Percentiles rank a stretch among this genome's conserved stretches.
These are phyloP conservation scores for Leptodermis oblonga DNA, from an alignment of 257 asterid genomes.

Conservation along the genomic window DNA sequence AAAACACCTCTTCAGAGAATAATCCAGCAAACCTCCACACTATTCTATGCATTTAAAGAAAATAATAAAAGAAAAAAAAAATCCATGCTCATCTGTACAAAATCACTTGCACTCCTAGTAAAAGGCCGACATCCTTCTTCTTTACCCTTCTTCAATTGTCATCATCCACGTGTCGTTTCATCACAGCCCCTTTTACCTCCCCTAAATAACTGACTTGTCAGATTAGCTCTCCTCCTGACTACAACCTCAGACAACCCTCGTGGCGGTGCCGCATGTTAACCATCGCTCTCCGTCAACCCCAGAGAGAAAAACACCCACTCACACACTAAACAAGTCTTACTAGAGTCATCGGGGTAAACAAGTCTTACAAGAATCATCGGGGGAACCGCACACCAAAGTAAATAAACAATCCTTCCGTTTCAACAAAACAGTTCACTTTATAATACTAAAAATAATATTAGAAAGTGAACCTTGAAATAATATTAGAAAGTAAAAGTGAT, in stretches of 20 bases:
- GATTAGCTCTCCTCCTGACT: background rate
- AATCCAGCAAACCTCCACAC: slow-evolving; percentile 2
- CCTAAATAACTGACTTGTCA: background rate
- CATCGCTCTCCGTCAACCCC: background rate
- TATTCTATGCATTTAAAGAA: background rate
- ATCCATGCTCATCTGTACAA: background rate
- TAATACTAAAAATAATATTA: no score
- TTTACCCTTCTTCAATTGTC: background rate
- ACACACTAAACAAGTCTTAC: background rate
- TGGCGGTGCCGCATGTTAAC: slow-evolving; percentile 12
- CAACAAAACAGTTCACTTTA: no score
- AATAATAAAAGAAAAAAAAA: no score
- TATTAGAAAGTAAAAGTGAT: no score
- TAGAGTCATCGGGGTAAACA: background rate
- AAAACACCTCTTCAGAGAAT: background rate
- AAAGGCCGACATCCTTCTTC: no score
- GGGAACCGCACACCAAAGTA: no score
- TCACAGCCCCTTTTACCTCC: no score
- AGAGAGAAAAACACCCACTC: background rate
- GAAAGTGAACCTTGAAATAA: no score
- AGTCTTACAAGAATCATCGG: no score
- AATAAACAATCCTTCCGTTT: no score
- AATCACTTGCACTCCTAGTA: no score
- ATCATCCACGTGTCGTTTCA: background rate
- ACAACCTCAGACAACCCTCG: slow-evolving; percentile 14